Evolutionary conservation across 495 filamentous ascomycete genomes (phyloP), one percentile per base, ranked within the genome.

Genomic region (Xylaria castorea): DNA sequence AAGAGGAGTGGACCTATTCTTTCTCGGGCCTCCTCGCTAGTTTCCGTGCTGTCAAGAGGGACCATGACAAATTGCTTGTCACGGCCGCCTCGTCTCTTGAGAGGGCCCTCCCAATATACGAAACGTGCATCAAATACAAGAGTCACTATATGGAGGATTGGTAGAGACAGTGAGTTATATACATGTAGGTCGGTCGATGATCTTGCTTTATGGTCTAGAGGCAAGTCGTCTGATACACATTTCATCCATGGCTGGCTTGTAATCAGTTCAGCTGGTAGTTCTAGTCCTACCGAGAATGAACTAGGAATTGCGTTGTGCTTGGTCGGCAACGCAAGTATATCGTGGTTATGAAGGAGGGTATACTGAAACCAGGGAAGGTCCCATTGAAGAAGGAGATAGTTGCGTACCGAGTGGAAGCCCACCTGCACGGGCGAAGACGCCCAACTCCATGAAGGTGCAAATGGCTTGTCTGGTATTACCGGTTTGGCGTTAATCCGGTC

Each of bases 391-490:
- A 44, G 18, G 2, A 48, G 36, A 5, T 20, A 3, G 2, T 40
- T n/a, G 7, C 5, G 12, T 20, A 12, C 12, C 0, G 3, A 1
- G 38, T 27, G 3, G 42, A 68, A 55, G n/a, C 8, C 3, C 1
- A 68, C 7, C 32, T 1, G 11, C 14, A 25, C 30, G 11, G 42
- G 42, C 14, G 66, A 57, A 57, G 44, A 57, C 11, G 66, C 66
- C 66, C 66, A 68, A 42, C 66, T 68, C 66, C 66, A 68, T 0
- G 66, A 68, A n/a, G 66, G 66, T 6, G 16, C 34, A 48, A 32
- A 46, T 50, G 38, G 36, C 60, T 65, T 34, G 1, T 48, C 25
- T 11, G 27, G 63, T 12, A 63, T 22, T 30, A n/a, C 4, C 5
- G 6, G 42, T 9, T 42, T 42, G 38, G 38, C 38, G 14, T 42